Conservation (phyloP, 1,139 yeast species). For the Geotrichum aggregatum region DNA sequence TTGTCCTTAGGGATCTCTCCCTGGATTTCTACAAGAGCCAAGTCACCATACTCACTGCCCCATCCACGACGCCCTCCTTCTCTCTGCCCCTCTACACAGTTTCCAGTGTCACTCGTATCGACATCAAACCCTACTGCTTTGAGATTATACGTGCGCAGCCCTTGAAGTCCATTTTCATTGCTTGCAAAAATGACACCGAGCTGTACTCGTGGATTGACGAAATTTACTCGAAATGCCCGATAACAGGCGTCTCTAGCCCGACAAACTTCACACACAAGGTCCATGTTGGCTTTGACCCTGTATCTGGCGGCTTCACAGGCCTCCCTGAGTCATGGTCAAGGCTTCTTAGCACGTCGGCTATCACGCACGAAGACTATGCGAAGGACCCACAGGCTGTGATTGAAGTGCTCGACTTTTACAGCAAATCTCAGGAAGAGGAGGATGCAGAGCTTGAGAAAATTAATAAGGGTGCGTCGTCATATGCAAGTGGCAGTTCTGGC, state of each 20-base stretch:
- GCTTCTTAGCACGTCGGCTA: constrained; percentile 42
- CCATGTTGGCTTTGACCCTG: constrained; percentile 47
- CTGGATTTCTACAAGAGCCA: constrained; percentile 65
- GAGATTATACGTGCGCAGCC: constrained; percentile 61
- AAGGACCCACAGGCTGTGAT: constrained; percentile 53
- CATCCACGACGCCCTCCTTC: constrained; percentile 39
- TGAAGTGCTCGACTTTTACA: constrained; percentile 86
- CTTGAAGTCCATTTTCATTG: constrained; percentile 60
- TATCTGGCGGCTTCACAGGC: constrained; percentile 46
- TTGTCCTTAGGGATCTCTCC: constrained; percentile 70
- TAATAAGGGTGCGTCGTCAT: constrained; percentile 2
- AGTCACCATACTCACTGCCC: constrained; percentile 8
- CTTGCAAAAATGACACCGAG: constrained; percentile 75
- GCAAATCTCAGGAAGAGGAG: constrained; percentile 30
- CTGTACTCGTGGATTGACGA: constrained; percentile 89
- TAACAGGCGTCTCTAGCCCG: constrained; percentile 56
- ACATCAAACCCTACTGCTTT: constrained; percentile 67
- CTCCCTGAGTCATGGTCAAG: constrained; percentile 46
- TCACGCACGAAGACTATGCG: constrained; percentile 46
- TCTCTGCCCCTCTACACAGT: constrained; percentile 56
- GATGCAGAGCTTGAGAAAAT: constrained; percentile 14
- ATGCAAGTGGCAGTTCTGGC: neutral
- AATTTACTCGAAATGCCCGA: constrained; percentile 80
- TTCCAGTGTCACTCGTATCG: constrained; percentile 55
- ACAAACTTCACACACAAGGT: constrained; percentile 46